Conservation (phyloP, 1,284 basidiomycete species). For the Phellopilus nigrolimitatus region DNA sequence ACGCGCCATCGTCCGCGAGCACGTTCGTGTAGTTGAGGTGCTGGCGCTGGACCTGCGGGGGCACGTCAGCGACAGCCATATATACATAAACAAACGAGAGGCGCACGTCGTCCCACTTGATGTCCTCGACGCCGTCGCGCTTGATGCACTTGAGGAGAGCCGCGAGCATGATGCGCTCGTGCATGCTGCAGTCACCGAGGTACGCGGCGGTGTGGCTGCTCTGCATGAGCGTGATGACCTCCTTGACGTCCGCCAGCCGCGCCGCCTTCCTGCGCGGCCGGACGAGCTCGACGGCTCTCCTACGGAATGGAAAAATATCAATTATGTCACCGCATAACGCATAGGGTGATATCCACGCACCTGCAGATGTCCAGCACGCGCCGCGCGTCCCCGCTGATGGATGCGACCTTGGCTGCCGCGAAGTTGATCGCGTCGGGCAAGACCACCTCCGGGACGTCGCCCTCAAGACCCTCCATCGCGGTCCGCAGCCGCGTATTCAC, state of each 20-base stretch:
- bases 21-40: constrained; percentile 57
- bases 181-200: constrained; percentile 74
- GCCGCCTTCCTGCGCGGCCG: constrained; percentile 51
- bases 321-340: neutral
- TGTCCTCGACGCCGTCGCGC: constrained; percentile 83
- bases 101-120: constrained; percentile 74
- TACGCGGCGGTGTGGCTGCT: constrained; percentile 86
- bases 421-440: constrained; percentile 80
- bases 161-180: constrained; percentile 88
- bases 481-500: constrained; percentile 74
- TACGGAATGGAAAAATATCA: constrained; percentile 26
- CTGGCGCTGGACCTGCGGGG: constrained; percentile 56
- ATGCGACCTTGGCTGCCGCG: constrained; percentile 88
- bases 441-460: constrained; percentile 49
- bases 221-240: constrained; percentile 87
- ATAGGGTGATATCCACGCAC: constrained; percentile 31
- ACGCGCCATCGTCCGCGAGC: constrained; percentile 48
- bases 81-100: neutral
- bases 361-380: constrained; percentile 92
- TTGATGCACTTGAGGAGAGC: constrained; percentile 81
- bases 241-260: constrained; percentile 68
- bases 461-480: constrained; percentile 46
- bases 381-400: constrained; percentile 92
- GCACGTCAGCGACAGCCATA: constrained; percentile 2
- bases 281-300: constrained; percentile 83